Evolutionary conservation across 164 flowering plant genomes (phyloP).

Genomic region (Vitis rupestris): DNA sequence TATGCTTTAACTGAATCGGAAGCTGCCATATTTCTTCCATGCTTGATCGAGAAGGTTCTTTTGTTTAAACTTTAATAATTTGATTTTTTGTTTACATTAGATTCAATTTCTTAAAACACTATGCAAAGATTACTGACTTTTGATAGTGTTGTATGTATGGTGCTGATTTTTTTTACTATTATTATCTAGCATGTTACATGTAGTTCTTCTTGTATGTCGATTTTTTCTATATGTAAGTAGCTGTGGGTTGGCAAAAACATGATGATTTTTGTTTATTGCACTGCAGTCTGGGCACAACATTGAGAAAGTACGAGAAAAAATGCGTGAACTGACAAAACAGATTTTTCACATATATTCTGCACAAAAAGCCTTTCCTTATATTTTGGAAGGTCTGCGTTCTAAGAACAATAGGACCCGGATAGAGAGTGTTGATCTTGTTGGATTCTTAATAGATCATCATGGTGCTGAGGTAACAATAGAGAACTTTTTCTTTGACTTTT

Average conservation of each 20-base stretch:
- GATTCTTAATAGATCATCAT: slow-evolving; percentile 78
- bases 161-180: background rate
- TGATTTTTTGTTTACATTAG: background rate
- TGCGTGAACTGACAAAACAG: slow-evolving; percentile 86
- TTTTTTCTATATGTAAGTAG: background rate
- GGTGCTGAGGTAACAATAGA: slow-evolving; percentile 69
- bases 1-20: slow-evolving; percentile 84
- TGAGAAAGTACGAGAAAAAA: slow-evolving; percentile 89
- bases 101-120: background rate
- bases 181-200: background rate
- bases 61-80: background rate
- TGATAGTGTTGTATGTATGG: background rate
- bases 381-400: slow-evolving; percentile 93
- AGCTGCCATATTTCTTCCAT: slow-evolving; percentile 96
- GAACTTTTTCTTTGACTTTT: background rate
- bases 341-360: slow-evolving; percentile 68
- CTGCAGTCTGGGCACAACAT: slow-evolving; percentile 97
- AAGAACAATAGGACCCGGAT: slow-evolving; percentile 92
- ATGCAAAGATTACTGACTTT: background rate
- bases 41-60: slow-evolving; percentile 91
- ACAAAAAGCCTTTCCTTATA: slow-evolving; percentile 69
- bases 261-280: background rate
- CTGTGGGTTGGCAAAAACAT: background rate
- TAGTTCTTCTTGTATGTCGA: background rate
- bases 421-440: slow-evolving; percentile 86